phyloP scores from a whole-genome alignment of 257 asterid genomes.

The Rhazya stricta region DNA sequence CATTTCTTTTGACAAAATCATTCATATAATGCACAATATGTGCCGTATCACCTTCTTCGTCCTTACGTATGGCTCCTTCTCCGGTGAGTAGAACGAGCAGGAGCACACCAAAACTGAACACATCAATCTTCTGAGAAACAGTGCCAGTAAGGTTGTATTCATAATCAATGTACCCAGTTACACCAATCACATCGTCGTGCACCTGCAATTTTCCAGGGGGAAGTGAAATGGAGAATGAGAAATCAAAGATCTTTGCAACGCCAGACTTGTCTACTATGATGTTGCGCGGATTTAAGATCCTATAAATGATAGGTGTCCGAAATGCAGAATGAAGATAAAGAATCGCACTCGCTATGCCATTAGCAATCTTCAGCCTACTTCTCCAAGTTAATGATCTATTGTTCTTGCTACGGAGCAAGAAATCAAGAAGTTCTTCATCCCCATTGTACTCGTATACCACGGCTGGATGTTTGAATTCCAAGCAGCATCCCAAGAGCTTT shows the following conservation, averaged over 20 bases:
- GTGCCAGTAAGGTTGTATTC: background rate
- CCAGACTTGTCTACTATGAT: constrained; percentile 12
- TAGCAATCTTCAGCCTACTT: constrained; percentile 4
- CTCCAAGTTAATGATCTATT: constrained; percentile 12
- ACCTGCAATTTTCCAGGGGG: constrained; percentile 18
- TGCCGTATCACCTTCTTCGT: constrained; percentile 3
- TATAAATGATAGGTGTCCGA: constrained; percentile 10
- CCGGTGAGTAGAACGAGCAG: constrained; percentile 12
- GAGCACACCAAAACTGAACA: constrained; percentile 5
- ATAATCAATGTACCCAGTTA: background rate
- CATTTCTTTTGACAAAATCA: background rate
- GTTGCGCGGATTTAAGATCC: constrained; percentile 6
- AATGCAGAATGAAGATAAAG: constrained; percentile 17
- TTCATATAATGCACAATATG: background rate
- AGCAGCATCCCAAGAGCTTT: constrained; percentile 10
- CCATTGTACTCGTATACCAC: background rate
- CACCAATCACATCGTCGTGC: constrained; percentile 12
- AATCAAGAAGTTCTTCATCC: background rate
- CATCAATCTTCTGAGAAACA: constrained; percentile 7
- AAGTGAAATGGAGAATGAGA: constrained; percentile 18
- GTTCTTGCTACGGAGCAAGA: background rate
- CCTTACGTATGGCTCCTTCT: background rate
- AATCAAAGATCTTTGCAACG: constrained; percentile 6
- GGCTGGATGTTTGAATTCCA: constrained; percentile 3
- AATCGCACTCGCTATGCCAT: constrained; percentile 8